Percentiles rank a stretch among this genome's conserved stretches.
Evolutionary conservation across 192 early-diverging fungal genomes (phyloP).

Genomic region (Coemansia sp.): DNA sequence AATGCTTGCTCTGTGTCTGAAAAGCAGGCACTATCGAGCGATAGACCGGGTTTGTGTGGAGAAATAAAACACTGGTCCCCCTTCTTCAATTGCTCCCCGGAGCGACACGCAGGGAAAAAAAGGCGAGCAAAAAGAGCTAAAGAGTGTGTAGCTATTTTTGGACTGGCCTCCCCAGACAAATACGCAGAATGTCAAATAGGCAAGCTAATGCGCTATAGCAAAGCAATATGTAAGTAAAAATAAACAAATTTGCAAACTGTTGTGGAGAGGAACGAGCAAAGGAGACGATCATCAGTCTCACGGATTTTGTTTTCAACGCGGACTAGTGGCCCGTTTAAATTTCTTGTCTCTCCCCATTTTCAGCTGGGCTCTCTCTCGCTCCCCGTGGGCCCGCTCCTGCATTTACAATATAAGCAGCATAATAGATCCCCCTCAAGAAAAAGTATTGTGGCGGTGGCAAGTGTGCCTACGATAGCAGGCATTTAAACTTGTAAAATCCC

Average conservation of each 20-base stretch:
- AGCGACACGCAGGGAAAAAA: no score
- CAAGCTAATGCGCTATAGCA: no score
- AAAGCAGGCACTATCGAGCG: not conserved
- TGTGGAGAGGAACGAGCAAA: not conserved
- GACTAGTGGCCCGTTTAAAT: constrained; percentile 3
- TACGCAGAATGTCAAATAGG: no score
- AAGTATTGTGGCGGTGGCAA: not conserved
- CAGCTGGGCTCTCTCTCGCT: not conserved
- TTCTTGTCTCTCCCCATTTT: not conserved
- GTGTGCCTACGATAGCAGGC: not conserved
- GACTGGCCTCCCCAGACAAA: no score
- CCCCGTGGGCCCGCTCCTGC: not conserved
- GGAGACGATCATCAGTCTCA: not conserved
- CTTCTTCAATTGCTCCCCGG: no score
- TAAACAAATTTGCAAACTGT: not conserved
- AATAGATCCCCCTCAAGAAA: not conserved
- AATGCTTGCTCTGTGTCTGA: constrained; percentile 3
- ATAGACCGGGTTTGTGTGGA: not conserved
- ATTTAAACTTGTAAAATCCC: not conserved
- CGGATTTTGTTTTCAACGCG: not conserved
- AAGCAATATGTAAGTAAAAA: not conserved
- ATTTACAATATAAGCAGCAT: not conserved
- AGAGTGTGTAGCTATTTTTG: not conserved
- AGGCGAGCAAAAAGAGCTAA: not conserved
- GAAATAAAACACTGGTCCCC: not conserved